Base-by-base conservation (phyloP, 306 rosid species). In the Lathyrus tuberosus region DNA sequence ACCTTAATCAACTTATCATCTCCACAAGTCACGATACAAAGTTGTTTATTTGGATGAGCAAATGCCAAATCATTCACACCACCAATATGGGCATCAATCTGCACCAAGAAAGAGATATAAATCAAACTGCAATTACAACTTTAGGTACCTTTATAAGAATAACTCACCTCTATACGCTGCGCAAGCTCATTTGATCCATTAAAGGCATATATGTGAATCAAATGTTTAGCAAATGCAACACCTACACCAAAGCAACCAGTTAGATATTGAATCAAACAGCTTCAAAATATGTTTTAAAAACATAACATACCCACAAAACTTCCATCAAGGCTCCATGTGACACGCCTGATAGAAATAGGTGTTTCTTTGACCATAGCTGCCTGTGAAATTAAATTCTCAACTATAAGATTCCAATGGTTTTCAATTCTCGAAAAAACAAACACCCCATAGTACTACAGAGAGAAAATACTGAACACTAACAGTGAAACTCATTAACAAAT, bases 1-100 rank as follows among this genome's bases (percentile, higher is more conserved):
- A 89, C 97, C 92, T 86, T 92, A 81, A 92, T 92, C 73, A 84
- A 77, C 76, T 87, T 89, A 60, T 92, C 98, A 62, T 92, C 98
- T 30, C 98, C 98, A 69, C 98, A 89, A 41, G 98, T 83, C 71
- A 92, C 89, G 62, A 92, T 76, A 75, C 91, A 89, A 10, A 80
- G 91, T 75, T 89, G 89, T 61, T 86, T 87, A 71, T 89, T 86
- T 46, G 89, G 95, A 86, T 89, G 80, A 65, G 96, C 96, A 84
- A 92, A 92, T 51, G 92, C 95, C 85, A 92, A 80, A 84, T 92
- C 98, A 75, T 92, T 92, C 78, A 92, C 98, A 12, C 84, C 74
- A 65, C 98, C 98, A 70, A 37, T 62, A 68, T 92, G 96, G 83
- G 98, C 98, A 56, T 87, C 90, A 78, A 87, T 76, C 98, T 92